phyloP scores from a whole-genome alignment of 108 stramenopile species.

The Fragilaria crotonensis region DNA sequence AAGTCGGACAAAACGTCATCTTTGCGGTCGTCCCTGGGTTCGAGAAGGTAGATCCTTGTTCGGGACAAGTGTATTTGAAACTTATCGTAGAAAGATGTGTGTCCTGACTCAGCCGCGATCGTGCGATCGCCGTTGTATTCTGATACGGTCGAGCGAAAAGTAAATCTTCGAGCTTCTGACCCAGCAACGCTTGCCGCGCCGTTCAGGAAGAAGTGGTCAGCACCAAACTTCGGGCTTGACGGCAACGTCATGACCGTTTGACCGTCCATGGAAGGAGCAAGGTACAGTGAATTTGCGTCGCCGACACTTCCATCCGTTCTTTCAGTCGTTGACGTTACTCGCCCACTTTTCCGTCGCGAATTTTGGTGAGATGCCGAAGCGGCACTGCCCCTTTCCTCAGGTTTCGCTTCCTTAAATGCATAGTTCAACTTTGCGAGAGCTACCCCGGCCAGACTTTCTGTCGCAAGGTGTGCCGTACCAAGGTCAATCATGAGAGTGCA shows the following conservation, averaged over 20 bases:
- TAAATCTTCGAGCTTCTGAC: not conserved
- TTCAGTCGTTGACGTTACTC: no score
- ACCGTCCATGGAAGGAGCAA: not conserved
- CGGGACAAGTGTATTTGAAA: conserved; percentile 23
- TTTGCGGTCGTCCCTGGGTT: conserved; percentile 1
- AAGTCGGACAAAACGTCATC: conserved; percentile 17
- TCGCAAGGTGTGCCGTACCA: conserved; percentile 34
- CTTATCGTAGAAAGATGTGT: conserved; percentile 42
- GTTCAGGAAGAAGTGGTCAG: not conserved
- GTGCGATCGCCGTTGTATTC: not conserved
- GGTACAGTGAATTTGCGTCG: not conserved
- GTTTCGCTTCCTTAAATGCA: not conserved
- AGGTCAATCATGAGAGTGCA: conserved; percentile 32
- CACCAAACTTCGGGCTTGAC: not conserved
- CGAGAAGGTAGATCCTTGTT: conserved; percentile 9
- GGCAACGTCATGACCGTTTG: not conserved
- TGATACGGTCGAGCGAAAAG: not conserved
- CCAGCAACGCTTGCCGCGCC: not conserved
- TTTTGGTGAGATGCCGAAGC: not conserved
- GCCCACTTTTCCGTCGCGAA: not conserved
- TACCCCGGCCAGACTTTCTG: conserved; percentile 42
- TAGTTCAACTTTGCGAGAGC: not conserved
- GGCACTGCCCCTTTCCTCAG: not conserved
- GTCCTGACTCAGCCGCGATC: not conserved
- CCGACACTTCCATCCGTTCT: not conserved